Evolutionary conservation across 2,329 filamentous ascomycete species (phyloP), one percentile per base, ranked within the genome.

Genomic region (Claviceps paspali): DNA sequence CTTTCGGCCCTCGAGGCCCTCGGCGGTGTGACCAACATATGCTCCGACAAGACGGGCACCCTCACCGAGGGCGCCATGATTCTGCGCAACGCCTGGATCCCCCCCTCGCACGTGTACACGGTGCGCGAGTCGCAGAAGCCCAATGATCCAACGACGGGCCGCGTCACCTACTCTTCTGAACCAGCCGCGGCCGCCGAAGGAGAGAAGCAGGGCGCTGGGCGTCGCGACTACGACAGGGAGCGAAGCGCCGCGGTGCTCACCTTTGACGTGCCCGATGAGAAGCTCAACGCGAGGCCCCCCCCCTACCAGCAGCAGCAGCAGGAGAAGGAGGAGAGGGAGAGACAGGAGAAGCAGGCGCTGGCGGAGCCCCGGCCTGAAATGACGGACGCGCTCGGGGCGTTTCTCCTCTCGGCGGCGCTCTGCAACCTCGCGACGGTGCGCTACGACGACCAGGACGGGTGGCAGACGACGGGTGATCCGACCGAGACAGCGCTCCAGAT

Each of bases 401-500:
- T 74, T 48, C 53, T 74, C 2, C 54, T 69, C 2, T 64, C 74
- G 2, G 63, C 74, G 11, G 70, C 77, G 1, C 66, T 82, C 2
- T 80, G 76, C 56, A 82, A 82, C 48, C 63, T 73, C 23, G 65
- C 70, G n/a, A 75, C 69, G 1, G 70, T 75, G 9, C 62, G 69
- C 30, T 66, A 63, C 38, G 69, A 71, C 32, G 61, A 70, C 0
- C 62, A 68, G 21, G 58, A 61, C 21, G 62, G 63, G 43, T 83
- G 79, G 79, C 68, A 75, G 48, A 75, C 76, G 1, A 73, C 73
- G 10, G 79, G 78, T 10, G 77, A 82, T 49, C 77, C 79, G 0
- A 85, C 81, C 1, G 81, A 86, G 50, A 79, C 85, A 46, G 80
- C 82, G 1, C 68, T 86, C 5, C 79, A 84, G 46, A 77, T 86